phyloP scores from a whole-genome alignment of 2,329 filamentous ascomycete genomes.

The Aspergillus ochraceus region DNA sequence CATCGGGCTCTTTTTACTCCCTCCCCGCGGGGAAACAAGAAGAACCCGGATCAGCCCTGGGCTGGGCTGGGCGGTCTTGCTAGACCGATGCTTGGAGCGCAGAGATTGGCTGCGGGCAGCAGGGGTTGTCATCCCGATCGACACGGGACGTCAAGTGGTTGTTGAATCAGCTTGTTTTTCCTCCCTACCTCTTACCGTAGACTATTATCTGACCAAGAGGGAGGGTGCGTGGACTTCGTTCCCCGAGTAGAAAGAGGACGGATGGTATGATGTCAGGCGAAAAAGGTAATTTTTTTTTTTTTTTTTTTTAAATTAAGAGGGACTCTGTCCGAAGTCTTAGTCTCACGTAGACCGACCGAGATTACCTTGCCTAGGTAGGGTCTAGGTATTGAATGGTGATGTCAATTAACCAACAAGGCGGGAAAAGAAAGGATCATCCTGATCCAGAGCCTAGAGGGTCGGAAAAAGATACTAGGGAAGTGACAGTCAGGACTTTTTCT shows the following conservation, averaged over 20 bases:
- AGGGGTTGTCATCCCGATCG: conserved; percentile 20
- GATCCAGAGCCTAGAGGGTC: background rate
- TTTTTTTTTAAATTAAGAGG: background rate
- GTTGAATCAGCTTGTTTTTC: background rate
- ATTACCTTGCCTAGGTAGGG: no score
- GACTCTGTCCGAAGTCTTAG: no score
- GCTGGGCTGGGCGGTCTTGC: conserved; percentile 2
- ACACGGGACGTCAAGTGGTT: conserved; percentile 8
- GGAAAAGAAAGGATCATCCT: background rate
- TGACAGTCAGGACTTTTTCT: no score
- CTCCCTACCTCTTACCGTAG: no score
- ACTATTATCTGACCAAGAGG: background rate
- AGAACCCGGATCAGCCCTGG: conserved; percentile 16
- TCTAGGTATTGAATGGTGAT: background rate
- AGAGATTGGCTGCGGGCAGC: conserved; percentile 13
- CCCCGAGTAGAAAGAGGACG: background rate
- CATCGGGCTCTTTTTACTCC: conserved; percentile 16
- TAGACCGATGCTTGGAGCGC: background rate
- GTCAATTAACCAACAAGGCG: background rate
- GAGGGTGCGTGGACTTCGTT: background rate
- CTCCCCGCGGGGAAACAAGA: conserved; percentile 27
- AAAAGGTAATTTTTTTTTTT: background rate
- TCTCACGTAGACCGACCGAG: background rate
- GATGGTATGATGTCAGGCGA: conserved; percentile 6
- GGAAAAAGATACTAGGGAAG: background rate